phyloP scores from a whole-genome alignment of 768 basidiomycete genomes.

The Lactarius trivialis region DNA sequence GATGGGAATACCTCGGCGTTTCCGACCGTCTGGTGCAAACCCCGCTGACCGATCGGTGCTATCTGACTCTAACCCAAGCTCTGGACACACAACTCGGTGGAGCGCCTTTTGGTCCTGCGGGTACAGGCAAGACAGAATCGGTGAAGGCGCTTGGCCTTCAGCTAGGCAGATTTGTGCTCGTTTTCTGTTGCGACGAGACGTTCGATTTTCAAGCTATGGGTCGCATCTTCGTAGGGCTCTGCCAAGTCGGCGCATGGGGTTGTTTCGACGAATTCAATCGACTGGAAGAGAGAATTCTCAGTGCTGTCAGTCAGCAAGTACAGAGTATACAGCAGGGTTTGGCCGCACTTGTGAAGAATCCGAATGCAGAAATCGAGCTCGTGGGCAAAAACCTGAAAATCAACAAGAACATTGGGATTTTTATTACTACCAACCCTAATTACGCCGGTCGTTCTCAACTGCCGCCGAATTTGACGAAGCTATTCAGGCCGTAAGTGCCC shows the following conservation, averaged over 20 bases:
- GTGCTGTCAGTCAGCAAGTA: constrained; percentile 97
- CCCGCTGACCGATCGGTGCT: constrained; percentile 93
- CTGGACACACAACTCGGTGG: constrained; percentile 93
- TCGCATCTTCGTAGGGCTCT: constrained; percentile 96
- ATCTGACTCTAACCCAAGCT: constrained; percentile 93
- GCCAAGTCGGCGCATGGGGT: constrained; percentile 99
- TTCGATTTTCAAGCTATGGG: constrained; percentile 99
- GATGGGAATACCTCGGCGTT: constrained; percentile 98
- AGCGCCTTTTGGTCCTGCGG: constrained; percentile 96
- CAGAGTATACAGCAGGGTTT: constrained; percentile 97
- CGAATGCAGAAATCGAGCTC: constrained; percentile 87
- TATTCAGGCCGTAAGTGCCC: constrained; percentile 78
- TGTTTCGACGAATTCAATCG: constrained; percentile 98
- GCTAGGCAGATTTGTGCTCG: constrained; percentile 96
- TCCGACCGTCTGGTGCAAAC: constrained; percentile 97
- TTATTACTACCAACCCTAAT: constrained; percentile 98
- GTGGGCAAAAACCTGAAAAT: constrained; percentile 92
- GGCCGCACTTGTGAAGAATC: constrained; percentile 72
- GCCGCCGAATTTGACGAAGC: constrained; percentile 82
- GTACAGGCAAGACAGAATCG: constrained; percentile 95
- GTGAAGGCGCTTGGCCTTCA: constrained; percentile 98
- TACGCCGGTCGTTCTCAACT: constrained; percentile 95
- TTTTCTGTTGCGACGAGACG: constrained; percentile 99
- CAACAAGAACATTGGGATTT: constrained; percentile 96
- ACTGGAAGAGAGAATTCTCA: constrained; percentile 94